These are phyloP conservation scores for Myriosclerotinia duriaeana DNA, from an alignment of 2,329 filamentous ascomycete genomes.

Conservation along the genomic window DNA sequence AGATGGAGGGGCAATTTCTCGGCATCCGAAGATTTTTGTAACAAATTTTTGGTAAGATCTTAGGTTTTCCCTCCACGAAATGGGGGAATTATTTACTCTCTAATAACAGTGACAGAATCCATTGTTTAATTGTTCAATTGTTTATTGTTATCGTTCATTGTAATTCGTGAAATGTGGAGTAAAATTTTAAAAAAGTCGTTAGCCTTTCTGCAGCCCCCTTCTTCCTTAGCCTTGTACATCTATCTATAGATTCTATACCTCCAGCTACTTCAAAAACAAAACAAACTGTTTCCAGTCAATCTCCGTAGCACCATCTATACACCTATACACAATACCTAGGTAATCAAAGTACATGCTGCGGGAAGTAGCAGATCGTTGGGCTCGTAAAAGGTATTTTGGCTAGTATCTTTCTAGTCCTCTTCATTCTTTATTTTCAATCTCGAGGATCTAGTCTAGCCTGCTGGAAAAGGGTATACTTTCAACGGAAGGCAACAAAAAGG, in stretches of 20 bases:
- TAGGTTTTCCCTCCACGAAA: not conserved
- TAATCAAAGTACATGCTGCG: constrained; percentile 51
- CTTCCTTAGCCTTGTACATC: not conserved
- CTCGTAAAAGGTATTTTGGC: constrained; percentile 47
- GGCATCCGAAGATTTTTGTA: constrained; percentile 8
- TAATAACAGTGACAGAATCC: not conserved
- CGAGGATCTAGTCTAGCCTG: constrained; percentile 13
- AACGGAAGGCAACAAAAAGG: constrained; percentile 20
- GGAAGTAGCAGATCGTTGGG: constrained; percentile 51
- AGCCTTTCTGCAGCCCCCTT: not conserved
- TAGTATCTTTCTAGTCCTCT: constrained; percentile 36
- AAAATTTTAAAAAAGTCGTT: not conserved
- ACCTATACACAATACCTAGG: no score
- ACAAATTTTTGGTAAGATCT: not conserved
- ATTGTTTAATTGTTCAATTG: not conserved
- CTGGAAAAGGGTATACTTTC: constrained; percentile 1
- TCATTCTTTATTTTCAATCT: constrained; percentile 18
- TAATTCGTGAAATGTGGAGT: not conserved
- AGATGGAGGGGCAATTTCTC: constrained; percentile 9
- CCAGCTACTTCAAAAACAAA: not conserved
- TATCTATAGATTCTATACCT: not conserved
- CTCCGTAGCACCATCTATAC: constrained; percentile 9
- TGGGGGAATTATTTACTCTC: not conserved
- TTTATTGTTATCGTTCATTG: not conserved
- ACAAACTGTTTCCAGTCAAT: not conserved